A percentile compares a stretch with the other conserved stretches of the same genome.
Conservation (phyloP, 768 basidiomycete genomes). For the Russula sp. region DNA sequence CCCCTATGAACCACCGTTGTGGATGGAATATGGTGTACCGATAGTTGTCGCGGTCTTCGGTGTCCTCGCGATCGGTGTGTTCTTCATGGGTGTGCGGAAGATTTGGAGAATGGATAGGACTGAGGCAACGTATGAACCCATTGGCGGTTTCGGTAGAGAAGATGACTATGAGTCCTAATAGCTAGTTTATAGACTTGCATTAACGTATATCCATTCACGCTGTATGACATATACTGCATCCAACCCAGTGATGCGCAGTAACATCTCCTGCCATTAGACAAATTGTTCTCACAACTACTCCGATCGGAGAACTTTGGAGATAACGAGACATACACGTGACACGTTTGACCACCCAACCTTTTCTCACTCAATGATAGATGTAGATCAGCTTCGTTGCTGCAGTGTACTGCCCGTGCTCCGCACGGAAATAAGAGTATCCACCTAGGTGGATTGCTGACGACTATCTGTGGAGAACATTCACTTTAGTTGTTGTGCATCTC, state of each 20-base stretch:
- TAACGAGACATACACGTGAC: too few species aligned
- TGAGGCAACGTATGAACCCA: conserved; percentile 85
- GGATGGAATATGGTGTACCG: conserved; percentile 67
- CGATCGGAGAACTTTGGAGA: too few species aligned
- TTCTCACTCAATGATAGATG: too few species aligned
- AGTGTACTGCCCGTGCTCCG: too few species aligned
- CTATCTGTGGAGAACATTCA: too few species aligned
- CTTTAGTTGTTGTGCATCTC: too few species aligned
- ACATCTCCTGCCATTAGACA: neutral
- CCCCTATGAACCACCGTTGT: conserved; percentile 87
- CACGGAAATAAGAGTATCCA: too few species aligned
- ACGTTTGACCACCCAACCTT: too few species aligned
- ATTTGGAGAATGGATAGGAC: conserved; percentile 71
- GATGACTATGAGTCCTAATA: conserved; percentile 36
- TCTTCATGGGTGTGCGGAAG: conserved; percentile 65
- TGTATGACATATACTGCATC: neutral
- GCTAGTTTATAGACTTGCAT: conserved; percentile 7
- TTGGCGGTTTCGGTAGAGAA: conserved; percentile 68
- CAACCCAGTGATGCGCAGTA: neutral
- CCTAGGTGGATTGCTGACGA: too few species aligned
- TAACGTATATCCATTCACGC: conserved; percentile 1
- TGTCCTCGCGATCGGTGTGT: conserved; percentile 50
- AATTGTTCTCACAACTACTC: neutral
- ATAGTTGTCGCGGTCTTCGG: conserved; percentile 54
- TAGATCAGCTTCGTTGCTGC: too few species aligned